Base-by-base conservation (phyloP, 768 basidiomycete species). In the Termitomyces sp. region DNA sequence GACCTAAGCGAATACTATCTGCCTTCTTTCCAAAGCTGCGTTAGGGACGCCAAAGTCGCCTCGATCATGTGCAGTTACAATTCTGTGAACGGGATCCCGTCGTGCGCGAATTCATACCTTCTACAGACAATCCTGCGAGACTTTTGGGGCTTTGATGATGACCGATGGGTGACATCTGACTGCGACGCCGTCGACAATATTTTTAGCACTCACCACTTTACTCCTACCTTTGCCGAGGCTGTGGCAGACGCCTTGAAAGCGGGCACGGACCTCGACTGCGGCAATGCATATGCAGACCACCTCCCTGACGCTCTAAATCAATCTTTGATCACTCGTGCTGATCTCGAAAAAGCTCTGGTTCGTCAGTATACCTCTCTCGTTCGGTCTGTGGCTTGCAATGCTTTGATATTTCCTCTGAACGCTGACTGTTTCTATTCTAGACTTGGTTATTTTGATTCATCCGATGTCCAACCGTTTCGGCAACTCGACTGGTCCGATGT, bases 21-120 rank as follows among this genome's bases (percentile, higher is more conserved):
- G 6, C 81, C 78, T 0, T 67, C 80, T 3, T 85, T 84, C 78
- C 80, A 83, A 65, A 74, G 70, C 50, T 84, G 83, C 63, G 82
- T 82, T n/a, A 73, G 82, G 40, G 84, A 85, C 60, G 83, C 82
- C 10, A 80, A 81, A 62, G 83, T 81, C 36, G 80, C 74, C 2
- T 79, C 79, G n/a, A 72, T 83, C 36, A 84, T 84, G 83, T 85
- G 83, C 72, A 80, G 78, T 60, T 85, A 84, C 64, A 85, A 84
- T 59, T 77, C 82, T 10, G 80, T 85, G 20, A 84, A 84, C 58
- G 83, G 83, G 2, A 67, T 84, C 32, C 83, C 83, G 4, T 72
- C 79, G 0, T 85, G 83, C 62, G 82, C 80, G 22, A 77, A 74
- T 62, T 71, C 75, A 1, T 84, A 78, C 62, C 71, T 85, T 30